Base-by-base conservation (phyloP, 1,284 basidiomycete species). In the Melampsora americana region DNA sequence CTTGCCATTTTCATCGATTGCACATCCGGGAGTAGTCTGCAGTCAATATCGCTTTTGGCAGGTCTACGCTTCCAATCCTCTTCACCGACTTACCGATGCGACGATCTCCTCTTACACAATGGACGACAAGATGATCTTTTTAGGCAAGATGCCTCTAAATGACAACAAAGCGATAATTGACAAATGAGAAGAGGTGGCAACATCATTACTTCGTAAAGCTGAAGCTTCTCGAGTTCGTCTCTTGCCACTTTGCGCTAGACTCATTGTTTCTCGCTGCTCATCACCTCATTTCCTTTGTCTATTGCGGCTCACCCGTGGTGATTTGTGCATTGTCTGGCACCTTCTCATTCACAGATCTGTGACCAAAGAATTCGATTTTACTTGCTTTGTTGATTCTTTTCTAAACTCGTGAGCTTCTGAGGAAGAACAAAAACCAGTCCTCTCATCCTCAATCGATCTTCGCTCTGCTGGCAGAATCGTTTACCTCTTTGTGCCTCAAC, bases 241-340 rank as follows among this genome's bases (percentile, higher is more conserved):
- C 18, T 20, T 26, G 12, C 2, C 53, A 59, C 53, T 59, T 44
- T 44, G 42, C 42, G 42, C 53, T 59, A 18, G 53, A 23, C 28
- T 59, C n/a, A 9, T 59, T 59, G 53, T 28, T 59, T 16, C 28
- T 12, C 23, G 53, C 53, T 59, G 9, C 28, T 23, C 18, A 16
- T 59, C n/a, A 9, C 23, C 53, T 2, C 14, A 59, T 20, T 14
- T 59, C 28, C 23, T 59, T 23, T 59, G 53, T 59, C 53, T 59
- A 23, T 28, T 59, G 53, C 53, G 28, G 53, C n/a, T 59, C 53
- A 59, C 53, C 53, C 23, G 53, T 26, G 53, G 53, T 59, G 53
- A 59, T 23, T 23, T 23, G 28, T 23, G 23, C 53, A 23, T 59
- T 59, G 20, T 59, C 53, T 59, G n/a, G 0, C 28, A 23, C 11